phyloP scores from a whole-genome alignment of 2,329 filamentous ascomycete species.

The Cercospora brassicicola region DNA sequence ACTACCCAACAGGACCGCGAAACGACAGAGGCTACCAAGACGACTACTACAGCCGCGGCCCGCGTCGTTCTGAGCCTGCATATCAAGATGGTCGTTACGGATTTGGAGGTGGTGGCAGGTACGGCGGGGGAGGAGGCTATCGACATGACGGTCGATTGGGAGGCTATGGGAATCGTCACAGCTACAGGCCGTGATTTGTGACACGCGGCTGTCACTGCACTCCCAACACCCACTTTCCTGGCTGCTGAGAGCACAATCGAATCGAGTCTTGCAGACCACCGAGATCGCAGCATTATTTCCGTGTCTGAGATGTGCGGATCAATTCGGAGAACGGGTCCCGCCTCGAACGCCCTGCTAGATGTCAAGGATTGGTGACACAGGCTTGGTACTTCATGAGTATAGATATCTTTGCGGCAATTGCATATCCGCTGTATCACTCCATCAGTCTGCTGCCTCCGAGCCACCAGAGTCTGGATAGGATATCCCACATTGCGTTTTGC shows the following conservation, averaged over 20 bases:
- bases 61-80: conserved; percentile 37
- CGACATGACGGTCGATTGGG: conserved; percentile 28
- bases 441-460: neutral
- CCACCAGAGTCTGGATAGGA: neutral
- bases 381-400: conserved; percentile 3
- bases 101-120: conserved; percentile 37
- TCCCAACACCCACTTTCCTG: neutral
- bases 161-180: conserved; percentile 8
- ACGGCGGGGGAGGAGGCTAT: conserved; percentile 29
- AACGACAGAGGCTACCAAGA: conserved; percentile 27
- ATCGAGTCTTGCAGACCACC: neutral
- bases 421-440: neutral
- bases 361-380: neutral
- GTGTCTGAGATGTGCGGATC: neutral
- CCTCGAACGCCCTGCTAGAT: neutral
- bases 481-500: neutral
- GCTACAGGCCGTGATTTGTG: conserved; percentile 3
- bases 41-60: conserved; percentile 28
- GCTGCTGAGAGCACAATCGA: neutral
- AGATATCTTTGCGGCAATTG: neutral
- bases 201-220: neutral
- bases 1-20: conserved; percentile 28
- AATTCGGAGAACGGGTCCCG: neutral
- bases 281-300: neutral
- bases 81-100: conserved; percentile 49